Conservation (phyloP, 2,329 filamentous ascomycete species). For the Pseudogymnoascus sp. region DNA sequence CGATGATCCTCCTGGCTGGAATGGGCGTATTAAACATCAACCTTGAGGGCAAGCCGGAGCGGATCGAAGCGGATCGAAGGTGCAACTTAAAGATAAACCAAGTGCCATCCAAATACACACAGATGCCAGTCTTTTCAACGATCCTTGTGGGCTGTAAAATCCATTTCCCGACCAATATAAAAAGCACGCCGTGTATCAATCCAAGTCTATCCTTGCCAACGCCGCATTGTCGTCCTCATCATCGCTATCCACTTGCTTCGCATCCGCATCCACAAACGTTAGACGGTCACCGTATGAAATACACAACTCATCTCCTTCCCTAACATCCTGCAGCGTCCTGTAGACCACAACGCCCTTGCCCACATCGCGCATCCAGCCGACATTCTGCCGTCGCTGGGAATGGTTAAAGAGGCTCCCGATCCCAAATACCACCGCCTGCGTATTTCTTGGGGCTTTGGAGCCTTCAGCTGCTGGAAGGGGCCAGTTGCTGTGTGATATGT, state of each 20-base stretch:
- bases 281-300: constrained; percentile 32
- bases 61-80: neutral
- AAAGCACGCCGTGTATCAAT: neutral
- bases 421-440: constrained; percentile 47
- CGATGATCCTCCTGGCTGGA: neutral
- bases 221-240: constrained; percentile 24
- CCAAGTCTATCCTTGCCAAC: constrained; percentile 25
- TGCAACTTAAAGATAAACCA: neutral
- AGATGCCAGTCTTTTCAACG: neutral
- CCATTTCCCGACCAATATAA: neutral
- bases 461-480: constrained; percentile 21
- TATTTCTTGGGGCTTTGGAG: constrained; percentile 24
- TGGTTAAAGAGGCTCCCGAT: constrained; percentile 54
- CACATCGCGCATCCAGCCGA: constrained; percentile 46
- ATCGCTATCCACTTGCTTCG: constrained; percentile 16
- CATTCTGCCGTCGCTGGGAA: constrained; percentile 43
- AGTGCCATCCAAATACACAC: neutral
- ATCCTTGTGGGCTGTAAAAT: neutral
- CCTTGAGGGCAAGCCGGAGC: neutral
- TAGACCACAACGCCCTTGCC: constrained; percentile 40
- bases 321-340: constrained; percentile 41
- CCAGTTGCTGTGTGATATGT: constrained; percentile 24
- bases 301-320: constrained; percentile 47
- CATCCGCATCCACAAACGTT: constrained; percentile 31
- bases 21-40: neutral